Evolutionary conservation across 306 rosid genomes (phyloP), one percentile per base, ranked within the genome.

Genomic region (Sechiopsis laciniata): DNA sequence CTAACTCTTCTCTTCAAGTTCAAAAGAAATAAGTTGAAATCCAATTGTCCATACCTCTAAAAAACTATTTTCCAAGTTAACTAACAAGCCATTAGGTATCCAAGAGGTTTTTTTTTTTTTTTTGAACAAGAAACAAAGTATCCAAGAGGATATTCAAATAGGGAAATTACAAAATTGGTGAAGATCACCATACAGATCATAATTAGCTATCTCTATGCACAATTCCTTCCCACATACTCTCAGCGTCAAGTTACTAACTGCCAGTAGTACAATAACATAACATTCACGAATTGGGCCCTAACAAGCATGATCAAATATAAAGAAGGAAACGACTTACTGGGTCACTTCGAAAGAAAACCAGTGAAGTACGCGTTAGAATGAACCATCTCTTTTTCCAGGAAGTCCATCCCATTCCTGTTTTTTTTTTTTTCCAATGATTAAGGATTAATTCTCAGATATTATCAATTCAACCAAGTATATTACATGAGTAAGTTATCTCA

Each of bases 341-440:
- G 82, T 95, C 97, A 80, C 99, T 95, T 85, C 96, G 88, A 85
- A 91, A 95, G 86, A 95, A 95, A 72, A 95, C 99, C 61, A 95
- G 85, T 9, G 99, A 91, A 72, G 89, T 95, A 21, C 86, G 88
- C 32, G 99, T 91, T 78, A 95, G 82, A 80, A 91, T 87, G 86
- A 95, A 95, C 99, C 99, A 95, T 78, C 99, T 91, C 82, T 91
- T 95, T 87, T 95, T 95, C 99, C 99, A 95, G 12, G 97, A 95
- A 62, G 99, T 95, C 99, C 97, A 91, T 71, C 99, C 99, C 83
- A 95, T 91, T 76, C 97, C 97, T 69, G 35, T 0, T 13, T 50
- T 71, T 72, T 42, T 42, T 40, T 32, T 37, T 37, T 37, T 37
- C 8, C 48, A 42, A 7, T 42, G 10, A 68, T 29, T n/a, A 22